Evolutionary conservation across 2,329 filamentous ascomycete genomes (phyloP), one percentile per base, ranked within the genome.

Genomic region (Aspergillus candidus): DNA sequence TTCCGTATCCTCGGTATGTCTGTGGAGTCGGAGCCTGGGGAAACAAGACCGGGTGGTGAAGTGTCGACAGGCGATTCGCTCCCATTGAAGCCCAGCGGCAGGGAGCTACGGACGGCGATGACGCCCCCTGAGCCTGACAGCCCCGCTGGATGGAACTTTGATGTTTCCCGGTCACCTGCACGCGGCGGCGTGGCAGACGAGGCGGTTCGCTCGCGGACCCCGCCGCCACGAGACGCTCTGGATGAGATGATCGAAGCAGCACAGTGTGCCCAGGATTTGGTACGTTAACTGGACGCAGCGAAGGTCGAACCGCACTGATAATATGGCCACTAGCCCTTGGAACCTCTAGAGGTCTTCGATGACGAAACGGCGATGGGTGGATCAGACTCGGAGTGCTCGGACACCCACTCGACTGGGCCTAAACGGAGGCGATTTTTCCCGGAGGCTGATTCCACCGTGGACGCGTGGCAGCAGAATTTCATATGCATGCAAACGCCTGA

Each of bases 211-310:
- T 10, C 22, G 7, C 22, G 22, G 6, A 27, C 6, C 3, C 6
- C 22, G 6, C 8, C 22, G 6, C 22, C 7, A 29, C 50, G 58
- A 7, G 82, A 87, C 53, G 79, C 78, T 22, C 68, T 91, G 7
- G 77, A 83, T 29, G 68, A 78, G 31, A 77, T 79, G 42, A 88
- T 93, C 46, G 66, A 76, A 29, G 73, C 84, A 55, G 72, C 82
- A 37, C 79, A 77, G 54, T 71, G 77, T 43, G 75, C 78, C 29
- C 76, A 78, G 46, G 69, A 83, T 46, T 68, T 88, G 46, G 71
- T 72, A 59, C 55, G 62, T 38, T 13, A 13, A n/a, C 6, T 18
- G 22, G 32, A 10, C 22, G 14, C 4, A 13, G 31, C 10, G 10
- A 31, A 31, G 17, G 12, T 6, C 14, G n/a, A 7, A 13, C 4